Percentiles rank a stretch among this genome's conserved stretches.
Evolutionary conservation across 1,284 basidiomycete species (phyloP).

Genomic region (Takashimella tepidaria): DNA sequence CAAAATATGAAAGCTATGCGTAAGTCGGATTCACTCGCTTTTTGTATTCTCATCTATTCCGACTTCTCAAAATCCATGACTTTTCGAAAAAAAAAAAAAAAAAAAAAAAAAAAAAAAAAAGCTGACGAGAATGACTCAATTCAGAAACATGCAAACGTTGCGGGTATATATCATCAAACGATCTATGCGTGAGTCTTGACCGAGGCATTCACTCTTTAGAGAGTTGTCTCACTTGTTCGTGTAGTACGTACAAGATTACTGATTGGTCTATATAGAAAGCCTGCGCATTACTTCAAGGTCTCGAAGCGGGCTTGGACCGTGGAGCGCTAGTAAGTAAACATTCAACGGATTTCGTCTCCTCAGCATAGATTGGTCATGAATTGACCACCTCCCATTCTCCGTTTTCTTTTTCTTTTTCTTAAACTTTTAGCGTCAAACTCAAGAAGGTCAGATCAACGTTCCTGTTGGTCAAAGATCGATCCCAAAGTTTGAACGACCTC

Average conservation of each 20-base stretch:
- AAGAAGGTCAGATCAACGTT: constrained; percentile 18
- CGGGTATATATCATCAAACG: constrained; percentile 88
- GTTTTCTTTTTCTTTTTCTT: no score
- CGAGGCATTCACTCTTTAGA: no score
- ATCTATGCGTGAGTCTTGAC: constrained; percentile 62
- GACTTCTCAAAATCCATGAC: no score
- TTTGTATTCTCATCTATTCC: no score
- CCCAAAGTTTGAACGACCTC: constrained; percentile 42
- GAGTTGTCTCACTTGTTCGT: no score
- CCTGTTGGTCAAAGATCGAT: constrained; percentile 44
- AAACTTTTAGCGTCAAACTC: constrained; percentile 27
- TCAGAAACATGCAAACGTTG: constrained; percentile 82
- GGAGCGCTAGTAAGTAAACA: constrained; percentile 54
- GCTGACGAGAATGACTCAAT: constrained; percentile 13
- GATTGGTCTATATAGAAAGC: constrained; percentile 60
- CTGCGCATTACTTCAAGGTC: constrained; percentile 78
- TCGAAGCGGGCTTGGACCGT: constrained; percentile 71
- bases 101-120: not conserved
- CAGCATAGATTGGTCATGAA: not conserved
- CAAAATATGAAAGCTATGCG: constrained; percentile 71
- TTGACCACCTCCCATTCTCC: no score
- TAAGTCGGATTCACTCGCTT: constrained; percentile 48
- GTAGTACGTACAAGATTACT: no score
- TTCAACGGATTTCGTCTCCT: not conserved
- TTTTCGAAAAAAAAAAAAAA: no score